Base-by-base conservation (phyloP, 371 early-diverging fungal genomes). In the Mortierella sp. region DNA sequence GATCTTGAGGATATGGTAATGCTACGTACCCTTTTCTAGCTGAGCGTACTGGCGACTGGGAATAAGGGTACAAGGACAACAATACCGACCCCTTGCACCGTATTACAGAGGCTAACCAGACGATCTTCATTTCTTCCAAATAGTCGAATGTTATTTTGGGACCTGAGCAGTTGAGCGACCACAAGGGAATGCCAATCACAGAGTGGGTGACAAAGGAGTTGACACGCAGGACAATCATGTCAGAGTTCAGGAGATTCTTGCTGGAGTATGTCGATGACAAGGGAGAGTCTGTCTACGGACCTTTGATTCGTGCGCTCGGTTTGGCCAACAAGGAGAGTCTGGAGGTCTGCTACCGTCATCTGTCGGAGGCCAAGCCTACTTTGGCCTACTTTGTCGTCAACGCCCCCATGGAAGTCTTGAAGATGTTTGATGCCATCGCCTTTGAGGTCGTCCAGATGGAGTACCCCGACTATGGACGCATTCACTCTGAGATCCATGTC, bases 401-500 rank as follows among this genome's bases (percentile, higher is more conserved):
- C 87, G 90, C 96, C 14, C 99, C 99, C 6, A 88, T 93, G 43
- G 96, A 95, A 63, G 93, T 97, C 89, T 89, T 99, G 70, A 93
- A 95, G 68, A 94, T 99, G 77, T 95, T 99, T 89, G 98, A 99
- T 84, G 93, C 95, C 72, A 98, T 98, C 32, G 97, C 99, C 0
- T 91, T 96, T 80, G 96, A 95, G 70, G 97, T 98, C 0, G 98
- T 98, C 0, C 87, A 94, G 74, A 88, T 95, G 76, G 95, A 95
- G 78, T 99, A 97, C 88, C 97, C 97, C 18, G 95, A 97, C 79
- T 99, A 99, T 86, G 96, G 95, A 73, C 89, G 94, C 48, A 96
- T 98, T 88, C 96, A 98, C 73, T 91, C 94, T n/a, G 98, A 98
- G 82, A 95, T 99, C 58, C 97, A 98, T 88, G 97, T 98, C 72